These are phyloP conservation scores for Ogataea zsoltii DNA, from an alignment of 805 yeast genomes.

Conservation along the genomic window DNA sequence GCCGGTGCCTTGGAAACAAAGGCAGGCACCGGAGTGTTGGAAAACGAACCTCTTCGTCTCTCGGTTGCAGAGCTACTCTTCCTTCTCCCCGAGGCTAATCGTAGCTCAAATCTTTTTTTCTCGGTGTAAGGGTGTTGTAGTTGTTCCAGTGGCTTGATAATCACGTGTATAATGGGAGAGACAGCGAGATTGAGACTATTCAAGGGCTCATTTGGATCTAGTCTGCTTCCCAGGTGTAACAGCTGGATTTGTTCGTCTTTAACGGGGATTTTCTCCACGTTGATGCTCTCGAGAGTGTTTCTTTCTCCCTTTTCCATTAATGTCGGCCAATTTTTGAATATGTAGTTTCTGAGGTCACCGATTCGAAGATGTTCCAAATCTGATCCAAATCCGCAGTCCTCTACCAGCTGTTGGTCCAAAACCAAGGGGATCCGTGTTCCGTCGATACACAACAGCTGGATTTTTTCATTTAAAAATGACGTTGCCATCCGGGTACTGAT, in stretches of 20 bases:
- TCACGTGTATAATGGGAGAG: conserved; percentile 32
- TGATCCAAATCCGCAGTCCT: conserved; percentile 11
- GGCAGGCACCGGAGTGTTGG: conserved; percentile 30
- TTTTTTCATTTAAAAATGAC: conserved; percentile 10
- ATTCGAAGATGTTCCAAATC: conserved; percentile 19
- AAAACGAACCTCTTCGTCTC: conserved; percentile 26
- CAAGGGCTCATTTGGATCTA: conserved; percentile 28
- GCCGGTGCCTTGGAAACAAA: conserved; percentile 11
- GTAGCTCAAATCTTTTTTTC: conserved; percentile 24
- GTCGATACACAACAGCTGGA: conserved; percentile 25
- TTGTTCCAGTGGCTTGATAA: conserved; percentile 31
- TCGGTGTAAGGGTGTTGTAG: conserved; percentile 11
- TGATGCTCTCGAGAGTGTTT: conserved; percentile 12
- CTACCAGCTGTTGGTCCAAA: conserved; percentile 15
- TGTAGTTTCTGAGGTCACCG: conserved; percentile 31
- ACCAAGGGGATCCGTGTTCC: conserved; percentile 24
- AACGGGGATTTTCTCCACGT: conserved; percentile 15
- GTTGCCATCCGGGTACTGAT: neutral
- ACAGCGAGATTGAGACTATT: conserved; percentile 23
- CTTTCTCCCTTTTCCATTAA: conserved; percentile 9
- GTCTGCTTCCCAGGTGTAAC: conserved; percentile 32
- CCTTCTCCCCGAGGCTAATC: conserved; percentile 13
- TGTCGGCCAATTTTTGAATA: conserved; percentile 28
- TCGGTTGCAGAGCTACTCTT: conserved; percentile 7
- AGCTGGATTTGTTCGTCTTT: conserved; percentile 32